Base-by-base conservation (phyloP, 305 asterid genomes). In the Rubia tinctorum region DNA sequence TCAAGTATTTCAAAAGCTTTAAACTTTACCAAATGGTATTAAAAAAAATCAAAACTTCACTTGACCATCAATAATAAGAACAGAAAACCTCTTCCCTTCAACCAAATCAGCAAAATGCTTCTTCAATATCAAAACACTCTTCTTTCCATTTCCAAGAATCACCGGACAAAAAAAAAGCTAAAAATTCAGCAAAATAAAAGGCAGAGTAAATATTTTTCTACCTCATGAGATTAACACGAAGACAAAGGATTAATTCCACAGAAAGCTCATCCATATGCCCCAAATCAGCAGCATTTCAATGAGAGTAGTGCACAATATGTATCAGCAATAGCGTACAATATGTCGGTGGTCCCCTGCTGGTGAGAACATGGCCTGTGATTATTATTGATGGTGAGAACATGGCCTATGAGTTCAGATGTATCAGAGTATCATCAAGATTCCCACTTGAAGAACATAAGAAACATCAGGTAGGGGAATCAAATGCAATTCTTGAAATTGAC, bases 191-290 rank as follows among this genome's bases (percentile, higher is more conserved):
- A 20, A 22, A 4, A 18, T n/a, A 66, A 37, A 59, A 34, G 47
- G 10, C 6, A 60, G 47, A 59, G 49, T 61, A 65, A 42, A 67
- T 69, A 72, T 14, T 25, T 40, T 44, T 42, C 72, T 89, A 95
- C 98, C 98, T 97, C 44, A 95, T 84, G 65, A 95, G 88, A 87
- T 92, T 92, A 71, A 90, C 76, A 47, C 98, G 95, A 45, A 95
- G 92, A 15, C 96, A 92, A 79, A 89, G 89, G 80, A 95, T 95
- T 75, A 92, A 84, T 86, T 95, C 98, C 27, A 92, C 96, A 81
- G 90, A 92, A 68, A 95, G 97, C 88, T 95, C 98, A 80, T 84
- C 92, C 99, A 95, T 95, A 96, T 95, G 99, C 5, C 98, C 97
- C 84, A 95, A 86, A 84, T 95, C 99, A 56, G 99, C 98, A 73